These are phyloP conservation scores for Puccinia polysora DNA, from an alignment of 1,284 basidiomycete genomes.

Conservation along the genomic window DNA sequence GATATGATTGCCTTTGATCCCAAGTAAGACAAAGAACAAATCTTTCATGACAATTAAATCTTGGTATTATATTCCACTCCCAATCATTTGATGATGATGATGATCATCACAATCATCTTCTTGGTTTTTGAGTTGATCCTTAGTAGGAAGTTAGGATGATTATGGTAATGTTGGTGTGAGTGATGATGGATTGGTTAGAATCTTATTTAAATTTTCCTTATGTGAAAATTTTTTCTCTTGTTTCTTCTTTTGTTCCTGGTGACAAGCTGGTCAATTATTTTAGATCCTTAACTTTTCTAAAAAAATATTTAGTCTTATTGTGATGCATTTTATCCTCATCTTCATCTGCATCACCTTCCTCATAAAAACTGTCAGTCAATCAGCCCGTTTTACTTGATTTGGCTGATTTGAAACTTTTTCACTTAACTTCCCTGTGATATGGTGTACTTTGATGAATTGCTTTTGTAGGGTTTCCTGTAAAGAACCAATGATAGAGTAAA, in stretches of 20 bases:
- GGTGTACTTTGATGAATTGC: constrained; percentile 5
- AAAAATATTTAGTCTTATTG: constrained; percentile 24
- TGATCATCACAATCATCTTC: too few species aligned
- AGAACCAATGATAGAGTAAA: too few species aligned
- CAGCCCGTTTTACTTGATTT: not conserved
- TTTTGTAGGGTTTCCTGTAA: constrained; percentile 27
- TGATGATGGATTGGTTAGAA: not conserved
- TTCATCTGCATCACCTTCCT: not conserved
- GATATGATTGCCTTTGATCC: constrained; percentile 85
- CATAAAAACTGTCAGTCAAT: too few species aligned
- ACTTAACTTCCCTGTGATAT: not conserved
- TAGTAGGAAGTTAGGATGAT: constrained; percentile 54
- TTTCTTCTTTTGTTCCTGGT: not conserved
- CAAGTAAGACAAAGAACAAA: constrained; percentile 81
- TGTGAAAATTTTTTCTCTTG: not conserved
- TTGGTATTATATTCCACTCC: constrained; percentile 75
- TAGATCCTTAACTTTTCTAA: constrained; percentile 30
- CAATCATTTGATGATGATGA: too few species aligned
- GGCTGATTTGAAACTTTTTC: not conserved
- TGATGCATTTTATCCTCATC: constrained; percentile 8
- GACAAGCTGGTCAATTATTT: constrained; percentile 52
- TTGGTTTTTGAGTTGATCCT: too few species aligned
- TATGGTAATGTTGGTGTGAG: not conserved
- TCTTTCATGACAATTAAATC: constrained; percentile 90
- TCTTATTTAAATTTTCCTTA: not conserved